Base-by-base conservation (phyloP, 768 basidiomycete species). In the Neoboletus subvelutipes region DNA sequence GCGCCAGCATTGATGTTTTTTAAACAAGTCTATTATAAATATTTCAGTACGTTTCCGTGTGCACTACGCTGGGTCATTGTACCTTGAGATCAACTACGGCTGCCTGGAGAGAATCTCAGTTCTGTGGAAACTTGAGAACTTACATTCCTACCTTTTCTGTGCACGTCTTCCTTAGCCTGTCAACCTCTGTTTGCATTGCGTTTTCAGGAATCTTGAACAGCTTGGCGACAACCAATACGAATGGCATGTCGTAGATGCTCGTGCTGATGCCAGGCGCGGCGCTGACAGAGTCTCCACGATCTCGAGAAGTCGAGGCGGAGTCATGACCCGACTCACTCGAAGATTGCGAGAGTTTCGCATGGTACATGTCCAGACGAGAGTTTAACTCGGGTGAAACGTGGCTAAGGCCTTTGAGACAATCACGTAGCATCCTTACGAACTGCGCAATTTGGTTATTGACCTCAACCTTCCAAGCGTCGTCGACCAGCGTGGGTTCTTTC, bases 401-500 rank as follows among this genome's bases (percentile, higher is more conserved):
- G 68, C 82, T 86, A 55, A 90, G 77, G 45, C 75, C 81, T 55
- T 80, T 79, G 37, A 98, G 76, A 60, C 85, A 89, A 58, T 97
- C 94, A 37, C 89, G 80, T 18, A 98, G 78, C 64, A 99, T 81
- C 68, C 83, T 85, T 58, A 98, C 85, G 70, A 99, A 98, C 53
- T 86, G 80, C 1, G 87, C 86, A 56, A 97, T 94, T 64, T 98
- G 97, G 59, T 86, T 87, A 71, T 97, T 95, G 43, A 98, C 81
- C 70, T 95, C 92, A 45, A 85, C 69, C 70, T 98, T 98, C 95
- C 95, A 98, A 22, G 84, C 89, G 47, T 97, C 94, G 24, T 85
- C 89, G 17, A 81, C 81, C 2, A 94, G 76, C 2, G 89, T 81
- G 0, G 90, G 90, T 62, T 95, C 93, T 74, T 97, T 97, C 81